These are phyloP conservation scores for Bretschneidera sinensis DNA, from an alignment of 345 rosid species.

Conservation along the genomic window DNA sequence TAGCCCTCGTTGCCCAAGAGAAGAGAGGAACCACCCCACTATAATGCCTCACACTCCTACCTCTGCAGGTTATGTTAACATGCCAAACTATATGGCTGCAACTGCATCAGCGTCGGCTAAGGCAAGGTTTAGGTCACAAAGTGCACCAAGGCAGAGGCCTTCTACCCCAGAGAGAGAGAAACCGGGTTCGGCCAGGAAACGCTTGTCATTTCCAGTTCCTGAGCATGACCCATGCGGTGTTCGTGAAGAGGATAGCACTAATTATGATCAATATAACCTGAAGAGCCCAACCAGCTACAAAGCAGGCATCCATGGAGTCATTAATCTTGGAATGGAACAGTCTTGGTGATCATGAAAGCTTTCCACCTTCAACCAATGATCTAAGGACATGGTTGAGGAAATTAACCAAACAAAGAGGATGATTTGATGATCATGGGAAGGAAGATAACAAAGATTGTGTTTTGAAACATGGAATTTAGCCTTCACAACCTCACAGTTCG, in stretches of 20 bases:
- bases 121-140: constrained; percentile 57
- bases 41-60: constrained; percentile 26
- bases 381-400: constrained; percentile 41
- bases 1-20: constrained; percentile 38
- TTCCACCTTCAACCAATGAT: constrained; percentile 36
- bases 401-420: too few relatives aligned
- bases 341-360: constrained; percentile 36
- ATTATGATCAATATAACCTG: constrained; percentile 13
- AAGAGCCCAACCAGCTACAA: constrained; percentile 36
- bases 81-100: constrained; percentile 76
- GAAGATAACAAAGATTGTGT: too few relatives aligned
- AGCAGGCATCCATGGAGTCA: constrained; percentile 22
- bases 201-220: constrained; percentile 32
- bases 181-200: constrained; percentile 33
- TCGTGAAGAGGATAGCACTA: constrained; percentile 16
- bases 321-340: constrained; percentile 23
- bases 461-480: too few relatives aligned
- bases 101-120: constrained; percentile 66
- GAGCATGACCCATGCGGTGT: constrained; percentile 2
- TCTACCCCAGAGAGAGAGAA: constrained; percentile 39
- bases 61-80: background rate
- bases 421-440: too few relatives aligned
- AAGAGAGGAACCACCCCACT: constrained; percentile 29
- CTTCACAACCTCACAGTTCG: too few relatives aligned
- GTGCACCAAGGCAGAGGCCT: constrained; percentile 61